A percentile compares a stretch with the other conserved stretches of the same genome.
Evolutionary conservation across 1,284 basidiomycete genomes (phyloP).

Genomic region (Sanghuangporus weigelae): DNA sequence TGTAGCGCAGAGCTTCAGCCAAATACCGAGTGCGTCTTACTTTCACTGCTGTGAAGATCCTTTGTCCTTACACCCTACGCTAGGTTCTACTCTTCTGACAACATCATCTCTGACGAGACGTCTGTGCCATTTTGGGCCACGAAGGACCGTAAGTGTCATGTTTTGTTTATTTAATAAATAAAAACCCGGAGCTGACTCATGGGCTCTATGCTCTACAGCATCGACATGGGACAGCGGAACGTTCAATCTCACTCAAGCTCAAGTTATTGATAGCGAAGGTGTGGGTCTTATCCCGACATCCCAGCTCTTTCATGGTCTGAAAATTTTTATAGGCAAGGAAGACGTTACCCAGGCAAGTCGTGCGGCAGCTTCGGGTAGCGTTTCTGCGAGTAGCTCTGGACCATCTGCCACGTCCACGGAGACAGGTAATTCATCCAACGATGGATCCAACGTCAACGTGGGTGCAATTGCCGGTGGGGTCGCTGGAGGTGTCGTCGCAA

Average conservation of each 20-base stretch:
- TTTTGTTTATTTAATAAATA: not conserved
- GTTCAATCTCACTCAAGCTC: not conserved
- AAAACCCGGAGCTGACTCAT: not conserved
- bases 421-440: not conserved
- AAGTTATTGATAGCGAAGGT: not conserved
- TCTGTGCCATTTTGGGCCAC: constrained; percentile 15
- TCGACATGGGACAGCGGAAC: not conserved
- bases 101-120: constrained; percentile 10
- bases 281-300: not conserved
- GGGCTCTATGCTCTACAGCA: not conserved
- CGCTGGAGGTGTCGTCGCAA: not conserved
- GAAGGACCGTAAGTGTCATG: constrained; percentile 6
- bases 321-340: not conserved
- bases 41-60: not conserved
- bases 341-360: not conserved
- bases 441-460: not conserved
- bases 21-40: constrained; percentile 1
- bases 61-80: not conserved
- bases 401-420: not conserved
- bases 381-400: not conserved
- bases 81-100: not conserved
- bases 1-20: constrained; percentile 6
- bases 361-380: not conserved
- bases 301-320: not conserved
- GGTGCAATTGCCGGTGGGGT: not conserved